Evolutionary conservation across 192 early-diverging fungal species (phyloP).

Genomic region (Coemansia interrupta): DNA sequence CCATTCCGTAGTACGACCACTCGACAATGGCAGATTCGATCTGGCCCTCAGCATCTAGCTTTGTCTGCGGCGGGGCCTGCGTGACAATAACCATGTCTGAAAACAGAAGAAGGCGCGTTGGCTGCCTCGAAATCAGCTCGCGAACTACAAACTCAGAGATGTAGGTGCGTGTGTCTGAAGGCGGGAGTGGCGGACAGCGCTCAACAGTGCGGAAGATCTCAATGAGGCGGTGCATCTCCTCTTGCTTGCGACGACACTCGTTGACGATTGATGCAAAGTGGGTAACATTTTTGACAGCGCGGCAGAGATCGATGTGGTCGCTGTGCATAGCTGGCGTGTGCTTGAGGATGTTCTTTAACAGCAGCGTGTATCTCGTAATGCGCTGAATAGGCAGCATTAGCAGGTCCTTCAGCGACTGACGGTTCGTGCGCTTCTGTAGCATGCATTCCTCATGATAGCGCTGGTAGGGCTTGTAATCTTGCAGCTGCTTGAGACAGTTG

Average conservation of each 20-base stretch:
- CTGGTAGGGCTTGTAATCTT: constrained; percentile 48
- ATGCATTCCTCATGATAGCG: constrained; percentile 51
- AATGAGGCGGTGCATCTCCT: constrained; percentile 37
- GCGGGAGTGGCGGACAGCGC: constrained; percentile 34
- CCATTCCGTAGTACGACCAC: constrained; percentile 48
- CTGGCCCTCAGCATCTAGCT: constrained; percentile 22
- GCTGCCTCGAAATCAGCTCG: constrained; percentile 48
- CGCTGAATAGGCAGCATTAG: constrained; percentile 53
- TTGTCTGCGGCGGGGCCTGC: constrained; percentile 34
- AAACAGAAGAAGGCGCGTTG: constrained; percentile 42
- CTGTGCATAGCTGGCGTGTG: constrained; percentile 48
- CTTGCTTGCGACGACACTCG: constrained; percentile 51
- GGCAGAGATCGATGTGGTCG: constrained; percentile 48
- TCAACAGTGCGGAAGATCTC: constrained; percentile 36
- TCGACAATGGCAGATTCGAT: constrained; percentile 16
- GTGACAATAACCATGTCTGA: constrained; percentile 45
- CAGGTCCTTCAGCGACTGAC: constrained; percentile 49
- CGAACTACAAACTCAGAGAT: constrained; percentile 39
- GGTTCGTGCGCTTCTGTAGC: constrained; percentile 49
- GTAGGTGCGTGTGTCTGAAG: constrained; percentile 30
- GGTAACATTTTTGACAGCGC: constrained; percentile 50
- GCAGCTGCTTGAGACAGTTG: constrained; percentile 44
- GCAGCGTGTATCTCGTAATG: constrained; percentile 50
- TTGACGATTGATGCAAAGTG: constrained; percentile 50
- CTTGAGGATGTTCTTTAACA: constrained; percentile 49